Conservation (phyloP, 1,284 basidiomycete species). For the Serendipita sp. region DNA sequence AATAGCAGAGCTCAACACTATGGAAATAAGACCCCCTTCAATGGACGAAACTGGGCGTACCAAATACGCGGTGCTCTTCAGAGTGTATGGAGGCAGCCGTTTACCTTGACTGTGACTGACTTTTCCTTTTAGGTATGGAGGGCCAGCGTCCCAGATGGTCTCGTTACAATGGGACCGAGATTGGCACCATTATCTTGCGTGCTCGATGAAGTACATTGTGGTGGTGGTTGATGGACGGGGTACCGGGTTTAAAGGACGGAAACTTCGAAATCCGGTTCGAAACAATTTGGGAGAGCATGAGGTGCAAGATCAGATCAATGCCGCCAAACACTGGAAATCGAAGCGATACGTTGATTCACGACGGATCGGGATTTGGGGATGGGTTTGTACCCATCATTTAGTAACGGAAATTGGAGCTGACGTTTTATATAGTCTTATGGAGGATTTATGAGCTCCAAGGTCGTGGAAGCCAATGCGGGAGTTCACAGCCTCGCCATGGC, state of each 20-base stretch:
- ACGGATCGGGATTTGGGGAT: slow-evolving; percentile 88
- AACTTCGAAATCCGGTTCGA: slow-evolving; percentile 69
- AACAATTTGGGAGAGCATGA: slow-evolving; percentile 79
- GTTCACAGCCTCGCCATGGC: slow-evolving; percentile 82
- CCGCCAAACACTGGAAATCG: slow-evolving; percentile 69
- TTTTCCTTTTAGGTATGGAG: slow-evolving; percentile 56
- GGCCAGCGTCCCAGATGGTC: slow-evolving; percentile 73
- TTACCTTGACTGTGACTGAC: background rate
- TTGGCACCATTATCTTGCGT: slow-evolving; percentile 81
- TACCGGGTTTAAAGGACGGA: slow-evolving; percentile 79
- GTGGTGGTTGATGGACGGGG: slow-evolving; percentile 87
- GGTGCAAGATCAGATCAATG: slow-evolving; percentile 74
- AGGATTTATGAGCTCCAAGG: slow-evolving; percentile 84
- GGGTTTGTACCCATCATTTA: slow-evolving; percentile 43
- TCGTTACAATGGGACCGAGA: slow-evolving; percentile 51
- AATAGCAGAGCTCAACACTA: slow-evolving; percentile 60
- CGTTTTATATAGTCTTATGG: slow-evolving; percentile 59
- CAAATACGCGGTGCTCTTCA: slow-evolving; percentile 86
- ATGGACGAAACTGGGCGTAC: slow-evolving; percentile 87
- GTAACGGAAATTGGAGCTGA: slow-evolving; percentile 9
- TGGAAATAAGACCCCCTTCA: slow-evolving; percentile 78
- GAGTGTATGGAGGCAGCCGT: slow-evolving; percentile 40
- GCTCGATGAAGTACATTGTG: slow-evolving; percentile 71
- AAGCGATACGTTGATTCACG: slow-evolving; percentile 68
- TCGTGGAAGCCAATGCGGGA: slow-evolving; percentile 73